Conservation (phyloP, 2,329 filamentous ascomycete species). For the Phialophora expanda region DNA sequence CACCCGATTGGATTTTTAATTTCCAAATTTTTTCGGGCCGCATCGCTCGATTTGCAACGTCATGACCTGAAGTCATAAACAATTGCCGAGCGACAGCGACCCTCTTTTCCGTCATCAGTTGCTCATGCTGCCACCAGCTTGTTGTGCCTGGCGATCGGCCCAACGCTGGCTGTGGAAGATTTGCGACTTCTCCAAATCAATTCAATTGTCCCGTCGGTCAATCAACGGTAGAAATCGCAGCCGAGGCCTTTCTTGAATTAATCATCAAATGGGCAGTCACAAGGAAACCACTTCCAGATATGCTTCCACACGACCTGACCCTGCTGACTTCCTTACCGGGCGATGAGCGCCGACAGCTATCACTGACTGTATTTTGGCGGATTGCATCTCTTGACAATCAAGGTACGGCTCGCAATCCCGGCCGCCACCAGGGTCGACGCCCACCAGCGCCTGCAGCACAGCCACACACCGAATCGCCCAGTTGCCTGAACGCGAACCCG, state of each 20-base stretch:
- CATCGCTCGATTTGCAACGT: neutral
- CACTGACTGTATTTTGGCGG: neutral
- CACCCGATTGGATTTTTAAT: too few species aligned
- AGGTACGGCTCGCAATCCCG: neutral
- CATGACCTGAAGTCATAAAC: neutral
- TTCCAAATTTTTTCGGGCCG: neutral
- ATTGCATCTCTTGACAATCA: too few species aligned
- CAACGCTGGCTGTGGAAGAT: neutral
- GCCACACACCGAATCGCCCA: neutral
- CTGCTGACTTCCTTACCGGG: neutral
- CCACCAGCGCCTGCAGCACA: constrained; percentile 1
- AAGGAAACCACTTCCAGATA: neutral
- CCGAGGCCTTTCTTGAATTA: neutral
- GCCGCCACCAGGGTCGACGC: neutral
- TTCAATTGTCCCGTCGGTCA: neutral
- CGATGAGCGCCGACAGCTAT: neutral
- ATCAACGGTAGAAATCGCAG: neutral
- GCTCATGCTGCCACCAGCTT: neutral
- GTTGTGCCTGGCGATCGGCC: neutral
- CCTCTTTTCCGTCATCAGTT: neutral
- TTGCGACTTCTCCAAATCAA: neutral
- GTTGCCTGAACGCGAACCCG: neutral
- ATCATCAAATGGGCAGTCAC: neutral
- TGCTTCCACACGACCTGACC: neutral
- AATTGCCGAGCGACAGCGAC: neutral